Evolutionary conservation across 176 grass and related monocot species (phyloP), one percentile per base, ranked within the genome.

Genomic region (Carex parvula): DNA sequence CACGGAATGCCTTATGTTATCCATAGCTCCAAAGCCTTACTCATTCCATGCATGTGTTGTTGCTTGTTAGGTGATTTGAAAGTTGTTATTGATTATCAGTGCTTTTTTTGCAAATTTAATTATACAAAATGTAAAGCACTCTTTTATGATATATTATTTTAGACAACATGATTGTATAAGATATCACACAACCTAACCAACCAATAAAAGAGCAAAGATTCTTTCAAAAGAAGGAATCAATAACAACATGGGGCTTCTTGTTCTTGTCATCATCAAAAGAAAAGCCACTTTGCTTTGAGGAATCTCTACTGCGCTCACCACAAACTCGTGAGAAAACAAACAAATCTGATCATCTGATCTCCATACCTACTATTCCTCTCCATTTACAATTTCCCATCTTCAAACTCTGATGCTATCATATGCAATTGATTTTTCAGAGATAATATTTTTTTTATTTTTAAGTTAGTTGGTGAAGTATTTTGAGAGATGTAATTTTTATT

Each of bases 151-250:
- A 6, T 39, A 56, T 32, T 56, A 29, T 42, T 57, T 56, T 77
- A 77, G 50, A 57, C 48, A 57, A 4, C 73, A 57, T 57, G 46
- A 78, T 78, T 78, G 73, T 18, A 55, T 32, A 77, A 33, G 52
- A 78, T 78, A 73, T 42, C 52, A 78, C 48, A 76, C 73, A 78
- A 78, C 73, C 39, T 78, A 53, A 26, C 73, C 14, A 56, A 57
- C 73, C 68, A 70, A 70, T 21, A 26, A 78, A 78, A 35, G 52
- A 32, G 29, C 22, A 24, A 78, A 78, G 73, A 78, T 78, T 57
- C 73, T 78, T 78, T 78, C 22, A 57, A 57, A 33, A 57, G 73
- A 57, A 78, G 24, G 73, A 78, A 57, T 78, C 71, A 75, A 53
- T 54, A 74, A 75, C 71, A 53, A 52, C 71, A 75, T 75, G 71